A percentile compares a stretch with the other conserved stretches of the same genome.
Conservation (phyloP, 2,329 filamentous ascomycete genomes). For the Neocucurbitaria cava region DNA sequence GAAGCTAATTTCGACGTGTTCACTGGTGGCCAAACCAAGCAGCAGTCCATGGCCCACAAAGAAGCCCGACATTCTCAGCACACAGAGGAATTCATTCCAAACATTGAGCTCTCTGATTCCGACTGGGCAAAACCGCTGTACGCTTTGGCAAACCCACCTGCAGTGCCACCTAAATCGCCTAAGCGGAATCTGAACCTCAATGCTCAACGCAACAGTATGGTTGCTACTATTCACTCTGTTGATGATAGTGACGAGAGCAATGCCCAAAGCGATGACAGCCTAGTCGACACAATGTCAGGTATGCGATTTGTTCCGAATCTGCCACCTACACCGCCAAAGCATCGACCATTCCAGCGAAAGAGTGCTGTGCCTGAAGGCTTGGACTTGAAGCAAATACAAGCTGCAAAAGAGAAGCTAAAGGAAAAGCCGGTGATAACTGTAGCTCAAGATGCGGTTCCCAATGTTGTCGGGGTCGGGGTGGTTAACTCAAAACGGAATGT, state of each 20-base stretch:
- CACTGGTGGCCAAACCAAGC: too few species aligned
- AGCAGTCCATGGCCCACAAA: too few species aligned
- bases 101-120: not conserved
- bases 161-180: not conserved
- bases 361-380: conserved; percentile 10
- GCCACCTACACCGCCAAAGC: not conserved
- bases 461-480: not conserved
- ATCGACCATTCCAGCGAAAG: not conserved
- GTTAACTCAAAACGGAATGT: not conserved
- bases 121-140: conserved; percentile 2
- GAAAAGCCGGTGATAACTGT: not conserved
- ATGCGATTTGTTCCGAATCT: not conserved
- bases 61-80: too few species aligned
- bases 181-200: not conserved
- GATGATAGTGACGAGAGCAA: not conserved
- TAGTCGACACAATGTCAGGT: not conserved
- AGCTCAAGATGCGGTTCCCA: not conserved
- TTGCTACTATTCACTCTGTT: not conserved
- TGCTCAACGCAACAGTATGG: not conserved
- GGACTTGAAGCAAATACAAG: not conserved
- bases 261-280: not conserved
- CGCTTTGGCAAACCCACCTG: not conserved
- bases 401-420: not conserved
- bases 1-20: too few species aligned
- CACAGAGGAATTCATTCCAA: not conserved